Evolutionary conservation across 1,139 yeast genomes (phyloP).

Genomic region (Yamadazyma spencermartinsiae): DNA sequence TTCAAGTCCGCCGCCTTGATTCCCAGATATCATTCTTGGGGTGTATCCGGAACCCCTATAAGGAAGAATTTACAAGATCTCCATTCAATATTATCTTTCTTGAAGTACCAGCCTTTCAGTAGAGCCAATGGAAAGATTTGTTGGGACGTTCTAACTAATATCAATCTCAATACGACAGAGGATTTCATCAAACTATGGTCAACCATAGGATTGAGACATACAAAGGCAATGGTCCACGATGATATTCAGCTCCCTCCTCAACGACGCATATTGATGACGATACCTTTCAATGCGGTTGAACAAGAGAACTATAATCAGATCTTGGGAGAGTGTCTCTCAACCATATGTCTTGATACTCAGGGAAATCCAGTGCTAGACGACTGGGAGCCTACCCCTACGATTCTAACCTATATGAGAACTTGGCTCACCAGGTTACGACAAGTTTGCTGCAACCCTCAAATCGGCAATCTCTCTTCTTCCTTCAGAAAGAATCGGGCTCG

Average conservation of each 20-base stretch:
- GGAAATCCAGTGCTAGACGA: slow-evolving; percentile 56
- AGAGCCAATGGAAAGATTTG: slow-evolving; percentile 38
- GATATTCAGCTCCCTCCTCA: slow-evolving; percentile 82
- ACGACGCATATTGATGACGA: slow-evolving; percentile 60
- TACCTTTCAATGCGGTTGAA: slow-evolving; percentile 80
- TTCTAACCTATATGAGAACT: slow-evolving; percentile 49
- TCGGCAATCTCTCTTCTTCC: slow-evolving; percentile 45
- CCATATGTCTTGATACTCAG: slow-evolving; percentile 57
- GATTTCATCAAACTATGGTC: slow-evolving; percentile 52
- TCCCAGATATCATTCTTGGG: slow-evolving; percentile 92
- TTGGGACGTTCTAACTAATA: slow-evolving; percentile 32
- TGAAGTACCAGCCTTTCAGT: slow-evolving; percentile 65
- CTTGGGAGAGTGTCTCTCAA: slow-evolving; percentile 59
- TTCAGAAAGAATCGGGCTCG: slow-evolving; percentile 30
- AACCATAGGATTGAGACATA: slow-evolving; percentile 67
- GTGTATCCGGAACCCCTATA: slow-evolving; percentile 94
- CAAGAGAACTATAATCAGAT: slow-evolving; percentile 75
- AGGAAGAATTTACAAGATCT: slow-evolving; percentile 65
- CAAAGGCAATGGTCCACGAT: slow-evolving; percentile 76
- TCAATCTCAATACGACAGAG: slow-evolving; percentile 20
- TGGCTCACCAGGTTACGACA: slow-evolving; percentile 75
- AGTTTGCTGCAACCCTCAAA: slow-evolving; percentile 80
- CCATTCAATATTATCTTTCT: slow-evolving; percentile 66
- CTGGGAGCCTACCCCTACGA: slow-evolving; percentile 49
- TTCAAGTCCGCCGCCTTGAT: slow-evolving; percentile 78